A percentile compares a stretch with the other conserved stretches of the same genome.
Conservation (phyloP, 257 asterid genomes). For the Lycium barbarum region DNA sequence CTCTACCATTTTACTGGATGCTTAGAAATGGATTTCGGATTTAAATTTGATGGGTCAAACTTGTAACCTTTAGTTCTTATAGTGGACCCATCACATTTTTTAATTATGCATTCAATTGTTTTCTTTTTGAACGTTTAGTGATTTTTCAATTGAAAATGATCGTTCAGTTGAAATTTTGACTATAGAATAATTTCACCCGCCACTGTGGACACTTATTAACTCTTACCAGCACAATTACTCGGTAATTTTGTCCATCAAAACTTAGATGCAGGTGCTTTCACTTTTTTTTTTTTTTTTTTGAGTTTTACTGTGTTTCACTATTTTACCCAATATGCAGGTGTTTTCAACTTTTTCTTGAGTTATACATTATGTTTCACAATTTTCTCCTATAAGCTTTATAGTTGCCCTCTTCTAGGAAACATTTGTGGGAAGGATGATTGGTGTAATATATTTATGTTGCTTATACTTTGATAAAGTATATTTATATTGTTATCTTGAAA, state of each 20-base stretch:
- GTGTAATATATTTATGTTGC: background rate
- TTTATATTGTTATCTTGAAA: constrained; percentile 21
- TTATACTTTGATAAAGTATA: background rate
- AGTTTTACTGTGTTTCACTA: background rate
- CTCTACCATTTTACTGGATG: background rate
- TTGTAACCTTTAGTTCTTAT: too few relatives aligned
- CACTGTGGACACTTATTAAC: background rate
- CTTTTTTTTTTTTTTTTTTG: background rate
- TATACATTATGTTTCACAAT: background rate
- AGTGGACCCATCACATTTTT: too few relatives aligned
- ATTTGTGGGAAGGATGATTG: background rate
- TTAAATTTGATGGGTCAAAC: too few relatives aligned
- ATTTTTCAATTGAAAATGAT: background rate
- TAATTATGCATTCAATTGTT: background rate
- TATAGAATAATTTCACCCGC: background rate
- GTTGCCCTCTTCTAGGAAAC: background rate
- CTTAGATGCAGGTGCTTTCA: background rate
- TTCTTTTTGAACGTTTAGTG: background rate
- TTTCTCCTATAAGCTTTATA: background rate
- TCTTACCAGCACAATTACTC: background rate
- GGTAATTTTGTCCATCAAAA: background rate
- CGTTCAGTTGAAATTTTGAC: background rate
- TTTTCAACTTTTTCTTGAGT: background rate
- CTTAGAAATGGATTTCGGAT: background rate
- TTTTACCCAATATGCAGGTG: background rate